Evolutionary conservation across 1,284 basidiomycete species (phyloP).

Genomic region (Ustilago trichophora): DNA sequence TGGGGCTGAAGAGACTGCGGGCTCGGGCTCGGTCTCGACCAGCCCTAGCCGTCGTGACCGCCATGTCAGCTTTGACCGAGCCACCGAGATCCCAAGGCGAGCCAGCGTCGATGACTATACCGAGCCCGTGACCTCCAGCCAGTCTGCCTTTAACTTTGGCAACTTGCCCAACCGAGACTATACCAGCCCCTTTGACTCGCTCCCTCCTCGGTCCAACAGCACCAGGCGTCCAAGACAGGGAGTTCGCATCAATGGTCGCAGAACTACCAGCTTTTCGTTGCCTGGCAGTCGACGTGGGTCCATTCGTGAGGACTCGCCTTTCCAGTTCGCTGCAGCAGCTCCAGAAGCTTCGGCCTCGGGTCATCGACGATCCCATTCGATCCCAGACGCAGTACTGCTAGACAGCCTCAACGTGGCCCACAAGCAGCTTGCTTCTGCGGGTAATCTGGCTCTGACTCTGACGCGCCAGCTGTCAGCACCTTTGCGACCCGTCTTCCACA

Average conservation of each 20-base stretch:
- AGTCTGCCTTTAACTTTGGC: conserved; percentile 26
- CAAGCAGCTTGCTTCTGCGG: conserved; percentile 52
- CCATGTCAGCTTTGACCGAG: conserved; percentile 43
- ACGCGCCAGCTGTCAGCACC: conserved; percentile 55
- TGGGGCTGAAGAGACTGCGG: conserved; percentile 1
- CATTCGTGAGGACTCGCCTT: conserved; percentile 26
- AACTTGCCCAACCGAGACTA: conserved; percentile 10
- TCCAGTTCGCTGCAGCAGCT: background rate
- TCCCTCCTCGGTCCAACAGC: conserved; percentile 41
- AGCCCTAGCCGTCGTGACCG: conserved; percentile 14
- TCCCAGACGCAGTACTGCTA: conserved; percentile 43
- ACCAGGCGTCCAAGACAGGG: conserved; percentile 32
- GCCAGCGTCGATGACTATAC: conserved; percentile 11
- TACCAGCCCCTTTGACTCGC: conserved; percentile 25
- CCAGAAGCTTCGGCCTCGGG: background rate
- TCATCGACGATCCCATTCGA: conserved; percentile 23
- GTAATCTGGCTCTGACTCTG: conserved; percentile 51
- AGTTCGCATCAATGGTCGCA: conserved; percentile 15
- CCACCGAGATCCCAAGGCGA: conserved; percentile 9
- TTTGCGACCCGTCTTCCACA: conserved; percentile 50
- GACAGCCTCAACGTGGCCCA: conserved; percentile 51
- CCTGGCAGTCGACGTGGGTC: conserved; percentile 47
- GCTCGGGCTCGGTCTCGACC: background rate
- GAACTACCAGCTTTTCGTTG: conserved; percentile 39
- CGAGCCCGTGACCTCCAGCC: conserved; percentile 17